These are phyloP conservation scores for Stentor coeruleus DNA, from an alignment of 73 alveolate genomes.

Conservation along the genomic window DNA sequence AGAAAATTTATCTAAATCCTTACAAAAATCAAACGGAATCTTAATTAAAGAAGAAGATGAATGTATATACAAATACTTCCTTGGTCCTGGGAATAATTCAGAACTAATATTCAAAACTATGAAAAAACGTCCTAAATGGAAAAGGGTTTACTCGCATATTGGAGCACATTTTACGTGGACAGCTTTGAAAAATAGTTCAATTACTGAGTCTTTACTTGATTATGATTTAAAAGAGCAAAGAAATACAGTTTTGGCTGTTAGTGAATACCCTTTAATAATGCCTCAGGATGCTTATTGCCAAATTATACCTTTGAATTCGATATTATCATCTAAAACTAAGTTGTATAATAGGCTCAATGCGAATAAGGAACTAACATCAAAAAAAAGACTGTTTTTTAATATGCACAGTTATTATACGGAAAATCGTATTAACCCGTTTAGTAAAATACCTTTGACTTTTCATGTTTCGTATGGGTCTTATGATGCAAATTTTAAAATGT, in stretches of 20 bases:
- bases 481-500: not conserved
- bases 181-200: not conserved
- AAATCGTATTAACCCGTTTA: not conserved
- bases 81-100: slow-evolving; percentile 10
- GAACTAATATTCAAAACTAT: not conserved
- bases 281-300: not conserved
- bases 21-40: not conserved
- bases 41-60: not conserved
- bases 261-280: not conserved
- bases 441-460: not conserved
- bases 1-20: not conserved
- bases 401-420: not conserved
- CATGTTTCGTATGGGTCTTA: not conserved
- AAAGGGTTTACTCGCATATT: not conserved
- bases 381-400: not conserved
- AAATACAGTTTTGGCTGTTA: not conserved
- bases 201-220: not conserved
- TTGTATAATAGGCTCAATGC: not conserved
- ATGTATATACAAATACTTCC: not conserved
- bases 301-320: not conserved
- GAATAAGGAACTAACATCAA: not conserved
- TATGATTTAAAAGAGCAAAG: not conserved
- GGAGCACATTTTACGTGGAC: not conserved
- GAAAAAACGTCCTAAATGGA: not conserved
- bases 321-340: not conserved